These are phyloP conservation scores for Diplogelasinospora grovesii DNA, from an alignment of 495 filamentous ascomycete species.

Conservation along the genomic window DNA sequence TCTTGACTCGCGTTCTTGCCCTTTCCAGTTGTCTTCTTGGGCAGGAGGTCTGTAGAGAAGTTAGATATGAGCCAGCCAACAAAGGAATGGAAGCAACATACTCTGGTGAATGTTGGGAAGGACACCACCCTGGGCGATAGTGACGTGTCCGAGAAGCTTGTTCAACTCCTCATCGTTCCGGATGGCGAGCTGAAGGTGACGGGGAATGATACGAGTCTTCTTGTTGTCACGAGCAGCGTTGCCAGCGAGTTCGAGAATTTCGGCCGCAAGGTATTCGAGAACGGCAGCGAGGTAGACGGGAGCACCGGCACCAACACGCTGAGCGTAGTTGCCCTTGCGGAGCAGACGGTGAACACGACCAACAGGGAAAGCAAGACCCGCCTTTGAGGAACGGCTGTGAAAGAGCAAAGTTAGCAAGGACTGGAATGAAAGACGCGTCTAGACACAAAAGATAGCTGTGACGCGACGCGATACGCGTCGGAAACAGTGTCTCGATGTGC, in stretches of 20 bases:
- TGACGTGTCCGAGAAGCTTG: slow-evolving; percentile 98
- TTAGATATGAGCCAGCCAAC: slow-evolving; percentile 33
- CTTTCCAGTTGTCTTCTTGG: slow-evolving; percentile 94
- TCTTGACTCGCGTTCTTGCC: slow-evolving; percentile 89
- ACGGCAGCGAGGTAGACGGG: slow-evolving; percentile 98
- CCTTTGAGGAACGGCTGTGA: slow-evolving; percentile 92
- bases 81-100: slow-evolving; percentile 48
- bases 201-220: slow-evolving; percentile 99
- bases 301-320: slow-evolving; percentile 98
- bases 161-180: slow-evolving; percentile 99
- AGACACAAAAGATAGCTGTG: neutral
- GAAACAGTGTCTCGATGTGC: neutral
- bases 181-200: slow-evolving; percentile 98
- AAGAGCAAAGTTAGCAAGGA: slow-evolving; percentile 29
- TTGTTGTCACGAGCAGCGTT: slow-evolving; percentile 99
- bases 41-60: slow-evolving; percentile 68
- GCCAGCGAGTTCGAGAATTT: slow-evolving; percentile 97
- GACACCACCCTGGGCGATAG: slow-evolving; percentile 99
- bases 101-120: slow-evolving; percentile 98
- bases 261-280: slow-evolving; percentile 96
- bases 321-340: slow-evolving; percentile 99
- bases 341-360: slow-evolving; percentile 99
- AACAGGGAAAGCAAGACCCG: slow-evolving; percentile 97
- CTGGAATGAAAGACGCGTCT: slow-evolving; percentile 22
- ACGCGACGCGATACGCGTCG: neutral